Percentiles rank a stretch among this genome's conserved stretches.
Conservation (phyloP, 73 alveolate genomes). For the Paramecium pentaurelia region DNA sequence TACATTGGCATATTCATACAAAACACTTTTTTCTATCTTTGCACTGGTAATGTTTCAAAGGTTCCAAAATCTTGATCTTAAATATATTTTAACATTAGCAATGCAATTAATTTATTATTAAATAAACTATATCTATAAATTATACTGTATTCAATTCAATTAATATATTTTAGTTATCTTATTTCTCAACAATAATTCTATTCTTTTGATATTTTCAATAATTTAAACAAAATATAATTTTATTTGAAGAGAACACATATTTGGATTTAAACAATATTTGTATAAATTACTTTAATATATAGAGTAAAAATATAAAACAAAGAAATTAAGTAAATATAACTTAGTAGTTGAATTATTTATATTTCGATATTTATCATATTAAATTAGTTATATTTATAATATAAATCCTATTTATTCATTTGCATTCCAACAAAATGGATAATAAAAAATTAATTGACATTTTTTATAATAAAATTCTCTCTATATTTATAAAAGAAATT, state of each 20-base stretch:
- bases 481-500: too few relatives aligned
- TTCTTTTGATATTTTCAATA: background rate
- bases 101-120: background rate
- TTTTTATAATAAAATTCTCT: too few relatives aligned
- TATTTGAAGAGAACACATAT: background rate
- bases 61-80: slow-evolving; percentile 40
- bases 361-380: too few relatives aligned
- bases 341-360: too few relatives aligned
- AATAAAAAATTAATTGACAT: too few relatives aligned
- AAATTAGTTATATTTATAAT: too few relatives aligned
- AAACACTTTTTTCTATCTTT: slow-evolving; percentile 6
- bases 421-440: too few relatives aligned
- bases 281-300: too few relatives aligned
- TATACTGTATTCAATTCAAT: background rate
- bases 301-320: too few relatives aligned
- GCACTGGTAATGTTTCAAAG: background rate
- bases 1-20: background rate
- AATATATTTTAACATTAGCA: slow-evolving; percentile 30
- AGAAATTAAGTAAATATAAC: too few relatives aligned
- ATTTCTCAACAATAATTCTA: background rate
- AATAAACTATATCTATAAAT: background rate
- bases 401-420: too few relatives aligned
- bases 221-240: too few relatives aligned
- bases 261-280: background rate
- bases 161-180: background rate